A percentile compares a stretch with the other conserved stretches of the same genome.
Evolutionary conservation across 176 grass and related monocot species (phyloP).

Genomic region (Neostapfia colusana): DNA sequence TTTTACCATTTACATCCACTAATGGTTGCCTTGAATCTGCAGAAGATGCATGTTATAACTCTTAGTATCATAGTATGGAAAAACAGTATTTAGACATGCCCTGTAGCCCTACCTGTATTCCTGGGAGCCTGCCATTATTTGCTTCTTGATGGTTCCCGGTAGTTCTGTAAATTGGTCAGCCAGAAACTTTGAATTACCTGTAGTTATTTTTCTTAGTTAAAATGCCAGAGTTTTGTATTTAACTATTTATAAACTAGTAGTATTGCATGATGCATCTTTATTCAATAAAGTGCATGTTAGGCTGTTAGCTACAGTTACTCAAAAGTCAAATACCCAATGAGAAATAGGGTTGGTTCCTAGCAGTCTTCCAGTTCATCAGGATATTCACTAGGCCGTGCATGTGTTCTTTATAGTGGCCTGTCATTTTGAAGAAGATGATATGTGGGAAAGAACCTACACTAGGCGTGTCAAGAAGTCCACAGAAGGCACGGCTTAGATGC

Average conservation of each 20-base stretch:
- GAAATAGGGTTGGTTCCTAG: neutral
- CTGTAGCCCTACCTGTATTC: neutral
- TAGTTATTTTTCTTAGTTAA: neutral
- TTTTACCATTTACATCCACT: neutral
- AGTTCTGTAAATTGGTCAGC: neutral
- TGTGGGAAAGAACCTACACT: no score
- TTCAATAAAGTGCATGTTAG: neutral
- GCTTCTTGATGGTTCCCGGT: neutral
- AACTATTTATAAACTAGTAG: neutral
- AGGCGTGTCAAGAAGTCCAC: no score
- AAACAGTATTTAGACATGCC: conserved; percentile 1
- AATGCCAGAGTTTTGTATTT: neutral
- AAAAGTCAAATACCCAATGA: conserved; percentile 13
- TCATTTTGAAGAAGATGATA: conserved; percentile 1
- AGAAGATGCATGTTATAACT: neutral
- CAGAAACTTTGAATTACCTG: neutral
- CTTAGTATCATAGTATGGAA: neutral
- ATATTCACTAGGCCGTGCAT: neutral
- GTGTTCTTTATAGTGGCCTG: neutral
- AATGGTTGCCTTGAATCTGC: neutral
- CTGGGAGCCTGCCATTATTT: neutral
- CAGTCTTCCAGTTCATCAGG: neutral
- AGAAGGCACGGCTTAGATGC: no score
- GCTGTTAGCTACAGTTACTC: neutral
- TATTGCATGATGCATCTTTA: neutral